Evolutionary conservation across 2,329 filamentous ascomycete genomes (phyloP).

Genomic region (Aspergillus sp.): DNA sequence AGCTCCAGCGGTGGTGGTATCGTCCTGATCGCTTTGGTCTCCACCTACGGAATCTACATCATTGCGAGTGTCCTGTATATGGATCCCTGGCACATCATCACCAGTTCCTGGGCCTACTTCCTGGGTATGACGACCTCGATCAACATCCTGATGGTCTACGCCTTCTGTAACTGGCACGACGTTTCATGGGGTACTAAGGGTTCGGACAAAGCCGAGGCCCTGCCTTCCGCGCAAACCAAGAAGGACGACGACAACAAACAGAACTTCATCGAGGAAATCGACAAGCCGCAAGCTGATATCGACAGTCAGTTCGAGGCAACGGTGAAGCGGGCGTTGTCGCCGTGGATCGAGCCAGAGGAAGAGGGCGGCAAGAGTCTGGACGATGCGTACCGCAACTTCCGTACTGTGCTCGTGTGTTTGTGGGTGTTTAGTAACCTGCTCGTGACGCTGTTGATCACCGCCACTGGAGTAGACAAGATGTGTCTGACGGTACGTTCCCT

Average conservation of each 20-base stretch:
- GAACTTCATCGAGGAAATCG: conserved; percentile 88
- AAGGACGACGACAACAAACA: conserved; percentile 83
- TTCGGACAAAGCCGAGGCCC: conserved; percentile 88
- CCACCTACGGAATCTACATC: conserved; percentile 97
- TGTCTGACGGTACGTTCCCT: conserved; percentile 74
- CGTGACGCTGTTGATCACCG: conserved; percentile 84
- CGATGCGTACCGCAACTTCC: conserved; percentile 99
- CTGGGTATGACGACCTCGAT: conserved; percentile 87
- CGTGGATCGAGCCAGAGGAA: conserved; percentile 75
- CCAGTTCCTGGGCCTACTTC: conserved; percentile 91
- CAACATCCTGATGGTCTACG: conserved; percentile 99
- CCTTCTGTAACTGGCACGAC: conserved; percentile 99
- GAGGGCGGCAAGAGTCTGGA: conserved; percentile 87
- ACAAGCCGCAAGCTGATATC: conserved; percentile 96
- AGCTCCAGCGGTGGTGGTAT: conserved; percentile 73
- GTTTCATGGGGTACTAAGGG: conserved; percentile 99
- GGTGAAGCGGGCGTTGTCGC: conserved; percentile 86
- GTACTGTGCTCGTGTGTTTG: conserved; percentile 84
- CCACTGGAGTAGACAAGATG: conserved; percentile 78
- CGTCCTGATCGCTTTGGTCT: conserved; percentile 87
- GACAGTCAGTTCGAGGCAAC: conserved; percentile 96
- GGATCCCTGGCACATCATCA: conserved; percentile 99
- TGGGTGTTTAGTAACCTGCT: conserved; percentile 96
- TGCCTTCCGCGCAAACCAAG: conserved; percentile 83
- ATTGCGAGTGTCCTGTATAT: conserved; percentile 95